phyloP scores from a whole-genome alignment of 192 early-diverging fungal genomes.

The Pilaira anomala region DNA sequence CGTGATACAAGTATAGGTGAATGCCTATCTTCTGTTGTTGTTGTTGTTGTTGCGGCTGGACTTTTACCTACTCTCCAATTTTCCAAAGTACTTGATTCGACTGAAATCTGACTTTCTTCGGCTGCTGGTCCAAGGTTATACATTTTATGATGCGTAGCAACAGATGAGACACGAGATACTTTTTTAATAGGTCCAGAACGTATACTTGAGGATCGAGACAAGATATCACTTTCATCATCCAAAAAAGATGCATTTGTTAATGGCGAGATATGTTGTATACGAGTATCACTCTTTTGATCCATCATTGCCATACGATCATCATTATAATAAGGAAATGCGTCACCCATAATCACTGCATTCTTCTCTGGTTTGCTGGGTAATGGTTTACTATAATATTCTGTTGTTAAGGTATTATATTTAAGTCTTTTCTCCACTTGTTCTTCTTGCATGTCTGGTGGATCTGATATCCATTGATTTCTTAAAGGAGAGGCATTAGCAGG shows the following conservation, averaged over 20 bases:
- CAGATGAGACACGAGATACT: no score
- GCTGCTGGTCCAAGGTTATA: not conserved
- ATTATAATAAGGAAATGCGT: slow-evolving; percentile 3
- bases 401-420: not conserved
- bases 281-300: not conserved
- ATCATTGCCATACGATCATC: not conserved
- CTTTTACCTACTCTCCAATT: slow-evolving; percentile 1
- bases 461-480: slow-evolving; percentile 5
- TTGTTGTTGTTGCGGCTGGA: no score
- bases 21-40: no score
- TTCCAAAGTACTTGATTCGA: not conserved
- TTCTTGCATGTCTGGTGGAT: not conserved
- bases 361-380: not conserved
- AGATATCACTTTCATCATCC: not conserved
- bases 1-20: not conserved
- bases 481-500: not conserved
- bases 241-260: not conserved
- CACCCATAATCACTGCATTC: not conserved
- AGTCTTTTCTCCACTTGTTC: no score
- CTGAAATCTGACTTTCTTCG: not conserved
- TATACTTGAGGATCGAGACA: not conserved
- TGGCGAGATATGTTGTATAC: not conserved
- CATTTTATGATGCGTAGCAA: not conserved
- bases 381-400: not conserved
- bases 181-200: not conserved